A percentile compares a stretch with the other conserved stretches of the same genome.
Conservation (phyloP, 768 basidiomycete species). For the Lentinus brumalis region DNA sequence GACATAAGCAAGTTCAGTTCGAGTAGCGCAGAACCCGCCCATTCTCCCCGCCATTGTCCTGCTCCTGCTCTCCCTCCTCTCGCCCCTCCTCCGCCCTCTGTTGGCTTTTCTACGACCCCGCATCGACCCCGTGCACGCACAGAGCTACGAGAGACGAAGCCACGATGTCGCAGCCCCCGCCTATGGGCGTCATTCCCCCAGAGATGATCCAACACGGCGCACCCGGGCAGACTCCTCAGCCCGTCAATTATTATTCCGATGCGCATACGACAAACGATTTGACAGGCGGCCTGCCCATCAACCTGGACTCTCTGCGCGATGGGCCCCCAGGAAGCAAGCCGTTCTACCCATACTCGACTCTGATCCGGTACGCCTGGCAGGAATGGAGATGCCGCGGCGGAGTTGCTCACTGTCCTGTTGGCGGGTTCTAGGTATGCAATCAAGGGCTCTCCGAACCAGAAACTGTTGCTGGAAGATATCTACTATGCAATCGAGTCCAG, state of each 20-base stretch:
- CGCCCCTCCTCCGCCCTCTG: background rate
- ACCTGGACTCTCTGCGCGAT: slow-evolving; percentile 83
- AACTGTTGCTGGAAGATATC: slow-evolving; percentile 83
- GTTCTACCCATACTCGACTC: slow-evolving; percentile 88
- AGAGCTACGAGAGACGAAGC: slow-evolving; percentile 9
- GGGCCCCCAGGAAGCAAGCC: slow-evolving; percentile 89
- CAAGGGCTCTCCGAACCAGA: slow-evolving; percentile 88
- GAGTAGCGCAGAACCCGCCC: slow-evolving; percentile 24
- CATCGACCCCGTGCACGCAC: background rate
- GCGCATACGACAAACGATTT: slow-evolving; percentile 54
- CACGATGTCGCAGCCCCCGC: slow-evolving; percentile 42
- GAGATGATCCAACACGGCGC: slow-evolving; percentile 54
- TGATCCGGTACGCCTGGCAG: slow-evolving; percentile 69
- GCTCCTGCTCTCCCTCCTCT: slow-evolving; percentile 13
- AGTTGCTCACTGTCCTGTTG: slow-evolving; percentile 8
- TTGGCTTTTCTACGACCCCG: background rate
- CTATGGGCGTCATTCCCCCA: slow-evolving; percentile 58
- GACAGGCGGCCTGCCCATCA: slow-evolving; percentile 82
- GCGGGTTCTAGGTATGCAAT: slow-evolving; percentile 72
- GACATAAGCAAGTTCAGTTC: slow-evolving; percentile 30
- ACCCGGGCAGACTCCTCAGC: slow-evolving; percentile 26
- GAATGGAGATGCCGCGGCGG: background rate
- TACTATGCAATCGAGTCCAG: slow-evolving; percentile 91
- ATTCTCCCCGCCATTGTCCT: slow-evolving; percentile 22
- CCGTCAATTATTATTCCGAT: slow-evolving; percentile 70